Evolutionary conservation across 1,284 basidiomycete genomes (phyloP), one percentile per base, ranked within the genome.

Genomic region (Somion occarium): DNA sequence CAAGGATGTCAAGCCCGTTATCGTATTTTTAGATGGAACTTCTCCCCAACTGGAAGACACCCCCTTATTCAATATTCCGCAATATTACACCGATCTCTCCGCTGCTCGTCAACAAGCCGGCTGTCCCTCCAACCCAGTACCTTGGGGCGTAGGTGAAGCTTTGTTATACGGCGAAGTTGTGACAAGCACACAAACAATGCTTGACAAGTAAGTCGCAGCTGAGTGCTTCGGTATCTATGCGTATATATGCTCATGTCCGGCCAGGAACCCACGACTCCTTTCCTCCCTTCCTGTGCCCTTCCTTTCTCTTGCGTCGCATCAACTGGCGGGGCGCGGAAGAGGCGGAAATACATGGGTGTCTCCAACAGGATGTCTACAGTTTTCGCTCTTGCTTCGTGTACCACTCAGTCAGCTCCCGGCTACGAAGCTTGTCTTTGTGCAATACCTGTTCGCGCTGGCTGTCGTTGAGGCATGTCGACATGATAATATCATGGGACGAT

Each of bases 281-380:
- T 74, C 79, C 1, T 62, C 72, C 1, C 76, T 97, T 1, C 91
- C 91, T 0, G 71, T 82, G 0, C 93, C 94, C 0, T 63, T 91
- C 5, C 73, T 93, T 25, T 93, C 89, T 45, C 70, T 98, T 34
- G 95, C 94, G 0, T 88, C 91, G 0, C 84, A 88, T 59, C 96
- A 99, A 68, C 78, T 97, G 7, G 76, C 86, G 11, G 97, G 93
- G 1, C 79, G 96, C 38, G 96, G 96, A 0, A 83, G 96, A 30
- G 94, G 95, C 0, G 75, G 78, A 18, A 99, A 99, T 64, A 73
- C 85, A 26, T 99, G 96, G 96, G 81, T 99, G 46, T 98, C 95
- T 0, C 94, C 95, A 0, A 70, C 81, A 0, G 95, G 95, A 1
- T 96, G 93, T 64, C 79, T 98, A 19, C 86, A 89, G 56, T 91